phyloP scores from a whole-genome alignment of 2,329 filamentous ascomycete genomes.

The Stemphylium vesicarium region DNA sequence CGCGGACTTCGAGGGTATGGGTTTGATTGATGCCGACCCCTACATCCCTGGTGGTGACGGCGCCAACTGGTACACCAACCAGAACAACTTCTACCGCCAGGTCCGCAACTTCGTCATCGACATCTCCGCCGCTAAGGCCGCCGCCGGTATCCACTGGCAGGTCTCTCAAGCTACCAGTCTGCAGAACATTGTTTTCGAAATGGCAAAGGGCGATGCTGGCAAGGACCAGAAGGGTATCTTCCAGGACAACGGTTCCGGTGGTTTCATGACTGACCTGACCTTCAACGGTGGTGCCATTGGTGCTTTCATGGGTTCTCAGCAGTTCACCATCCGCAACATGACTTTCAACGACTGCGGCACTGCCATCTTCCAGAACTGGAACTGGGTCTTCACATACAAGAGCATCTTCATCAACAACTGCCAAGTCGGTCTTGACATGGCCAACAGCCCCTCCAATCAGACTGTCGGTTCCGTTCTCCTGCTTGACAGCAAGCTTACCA shows the following conservation, averaged over 20 bases:
- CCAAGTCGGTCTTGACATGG: slow-evolving; percentile 58
- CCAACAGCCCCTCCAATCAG: slow-evolving; percentile 65
- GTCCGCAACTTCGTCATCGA: slow-evolving; percentile 62
- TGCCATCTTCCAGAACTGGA: slow-evolving; percentile 62
- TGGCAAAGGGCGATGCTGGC: slow-evolving; percentile 54
- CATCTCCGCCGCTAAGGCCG: slow-evolving; percentile 47
- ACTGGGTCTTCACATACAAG: slow-evolving; percentile 59
- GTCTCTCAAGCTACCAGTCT: slow-evolving; percentile 69
- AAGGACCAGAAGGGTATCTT: slow-evolving; percentile 65
- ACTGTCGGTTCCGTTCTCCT: slow-evolving; percentile 86
- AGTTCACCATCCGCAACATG: slow-evolving; percentile 62
- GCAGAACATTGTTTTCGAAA: slow-evolving; percentile 67
- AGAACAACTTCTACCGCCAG: slow-evolving; percentile 64
- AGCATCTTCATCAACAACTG: slow-evolving; percentile 56
- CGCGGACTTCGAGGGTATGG: slow-evolving; percentile 77
- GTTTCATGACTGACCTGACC: slow-evolving; percentile 64
- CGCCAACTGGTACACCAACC: slow-evolving; percentile 59
- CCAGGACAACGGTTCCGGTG: slow-evolving; percentile 66
- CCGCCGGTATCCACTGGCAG: slow-evolving; percentile 69
- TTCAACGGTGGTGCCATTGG: slow-evolving; percentile 68
- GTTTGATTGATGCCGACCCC: slow-evolving; percentile 85
- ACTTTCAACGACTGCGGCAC: slow-evolving; percentile 58
- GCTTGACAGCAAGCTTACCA: slow-evolving; percentile 78
- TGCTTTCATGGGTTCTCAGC: slow-evolving; percentile 68
- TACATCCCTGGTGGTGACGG: slow-evolving; percentile 70